These are phyloP conservation scores for Sporothrix pseudoabietina DNA, from an alignment of 2,329 filamentous ascomycete genomes.

Conservation along the genomic window DNA sequence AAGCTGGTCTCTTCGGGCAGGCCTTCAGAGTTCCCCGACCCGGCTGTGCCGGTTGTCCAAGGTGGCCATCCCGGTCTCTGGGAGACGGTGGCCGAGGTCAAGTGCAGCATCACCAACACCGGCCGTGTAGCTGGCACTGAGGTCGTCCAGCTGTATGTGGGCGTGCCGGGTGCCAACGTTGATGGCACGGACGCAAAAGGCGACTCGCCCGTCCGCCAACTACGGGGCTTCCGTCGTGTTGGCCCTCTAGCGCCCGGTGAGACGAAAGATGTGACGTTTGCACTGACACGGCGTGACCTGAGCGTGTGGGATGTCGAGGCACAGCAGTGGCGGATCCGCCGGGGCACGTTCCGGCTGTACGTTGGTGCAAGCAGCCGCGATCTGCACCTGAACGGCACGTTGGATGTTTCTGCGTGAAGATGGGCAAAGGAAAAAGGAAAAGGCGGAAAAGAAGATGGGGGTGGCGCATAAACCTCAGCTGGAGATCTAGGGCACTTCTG, in stretches of 20 bases:
- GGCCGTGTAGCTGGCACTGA: constrained; percentile 40
- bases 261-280: constrained; percentile 51
- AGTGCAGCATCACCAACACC: constrained; percentile 46
- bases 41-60: constrained; percentile 28
- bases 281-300: constrained; percentile 63
- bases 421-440: not conserved
- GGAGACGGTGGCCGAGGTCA: constrained; percentile 47
- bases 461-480: not conserved
- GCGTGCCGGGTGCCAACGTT: constrained; percentile 33
- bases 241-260: constrained; percentile 47
- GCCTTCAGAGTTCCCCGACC: constrained; percentile 43
- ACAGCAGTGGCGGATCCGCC: constrained; percentile 62
- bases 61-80: constrained; percentile 42
- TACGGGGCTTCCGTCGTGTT: constrained; percentile 67
- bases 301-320: constrained; percentile 65
- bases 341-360: constrained; percentile 43
- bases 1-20: constrained; percentile 56
- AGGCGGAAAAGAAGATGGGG: not conserved
- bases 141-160: constrained; percentile 38
- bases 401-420: not conserved
- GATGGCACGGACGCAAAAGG: not conserved
- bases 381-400: constrained; percentile 43
- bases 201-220: constrained; percentile 46
- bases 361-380: constrained; percentile 50
- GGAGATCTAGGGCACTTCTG: not conserved